Evolutionary conservation across 345 rosid species (phyloP).

Genomic region (Erodium maritimum): DNA sequence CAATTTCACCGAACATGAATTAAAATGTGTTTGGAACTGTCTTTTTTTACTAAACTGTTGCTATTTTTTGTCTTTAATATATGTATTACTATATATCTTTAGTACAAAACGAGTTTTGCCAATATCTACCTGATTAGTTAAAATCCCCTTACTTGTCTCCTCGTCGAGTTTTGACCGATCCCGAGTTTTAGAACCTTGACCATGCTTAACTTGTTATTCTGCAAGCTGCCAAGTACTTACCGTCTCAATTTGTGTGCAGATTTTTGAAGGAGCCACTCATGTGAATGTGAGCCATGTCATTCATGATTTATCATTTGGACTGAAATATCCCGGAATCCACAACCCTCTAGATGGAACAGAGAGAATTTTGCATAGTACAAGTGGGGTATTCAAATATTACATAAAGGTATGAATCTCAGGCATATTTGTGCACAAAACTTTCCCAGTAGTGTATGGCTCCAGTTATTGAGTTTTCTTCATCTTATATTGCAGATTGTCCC

Average conservation of each 20-base stretch:
- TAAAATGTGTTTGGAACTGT: no score
- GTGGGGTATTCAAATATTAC: slow-evolving; percentile 93
- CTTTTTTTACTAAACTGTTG: no score
- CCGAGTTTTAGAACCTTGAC: no score
- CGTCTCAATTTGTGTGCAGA: slow-evolving; percentile 28
- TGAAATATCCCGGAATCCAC: slow-evolving; percentile 88
- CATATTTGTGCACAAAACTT: no score
- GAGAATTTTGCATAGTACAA: slow-evolving; percentile 54
- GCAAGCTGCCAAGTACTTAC: neutral
- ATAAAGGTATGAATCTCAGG: slow-evolving; percentile 51
- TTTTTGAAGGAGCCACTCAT: slow-evolving; percentile 70
- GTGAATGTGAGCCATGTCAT: slow-evolving; percentile 88
- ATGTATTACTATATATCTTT: no score
- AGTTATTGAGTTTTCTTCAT: neutral
- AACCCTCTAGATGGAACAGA: slow-evolving; percentile 85
- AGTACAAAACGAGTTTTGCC: no score
- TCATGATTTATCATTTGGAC: slow-evolving; percentile 90
- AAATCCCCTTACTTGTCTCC: no score
- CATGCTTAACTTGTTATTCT: no score
- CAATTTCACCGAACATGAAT: no score
- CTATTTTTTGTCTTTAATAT: no score
- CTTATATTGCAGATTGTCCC: slow-evolving; percentile 73
- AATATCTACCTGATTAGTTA: no score
- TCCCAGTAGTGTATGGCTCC: slow-evolving; percentile 2
- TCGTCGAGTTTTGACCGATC: no score